Conservation (phyloP, 352 stramenopile species). For the Pythium angustatum region DNA sequence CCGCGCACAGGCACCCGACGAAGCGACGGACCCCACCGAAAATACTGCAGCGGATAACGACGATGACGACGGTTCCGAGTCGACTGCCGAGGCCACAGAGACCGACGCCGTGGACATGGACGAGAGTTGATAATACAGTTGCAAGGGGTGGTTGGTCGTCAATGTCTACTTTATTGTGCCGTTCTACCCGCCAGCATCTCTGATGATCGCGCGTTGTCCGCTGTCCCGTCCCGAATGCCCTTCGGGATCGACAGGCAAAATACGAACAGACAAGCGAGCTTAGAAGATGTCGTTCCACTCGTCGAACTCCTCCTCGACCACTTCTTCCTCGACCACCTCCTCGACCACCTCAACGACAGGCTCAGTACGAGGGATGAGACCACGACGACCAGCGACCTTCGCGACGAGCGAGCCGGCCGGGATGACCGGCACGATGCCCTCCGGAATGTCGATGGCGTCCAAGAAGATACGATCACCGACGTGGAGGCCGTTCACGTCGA, state of each 20-base stretch:
- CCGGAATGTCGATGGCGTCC: conserved; percentile 73
- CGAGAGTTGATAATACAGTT: conserved; percentile 22
- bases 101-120: conserved; percentile 18
- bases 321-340: conserved; percentile 67
- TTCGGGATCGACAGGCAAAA: neutral
- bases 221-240: neutral
- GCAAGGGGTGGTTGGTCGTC: too few species aligned
- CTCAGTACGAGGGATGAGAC: conserved; percentile 78
- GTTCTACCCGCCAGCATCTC: too few species aligned
- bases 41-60: neutral
- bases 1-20: conserved; percentile 18
- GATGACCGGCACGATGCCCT: conserved; percentile 72
- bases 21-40: neutral
- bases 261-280: conserved; percentile 10
- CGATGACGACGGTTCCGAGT: conserved; percentile 4
- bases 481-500: conserved; percentile 87
- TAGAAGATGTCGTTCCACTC: conserved; percentile 91
- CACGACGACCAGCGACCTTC: conserved; percentile 85
- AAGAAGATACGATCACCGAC: conserved; percentile 83
- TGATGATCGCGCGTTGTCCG: too few species aligned
- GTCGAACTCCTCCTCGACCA: conserved; percentile 80
- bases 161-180: conserved; percentile 35
- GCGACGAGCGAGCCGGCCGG: conserved; percentile 66
- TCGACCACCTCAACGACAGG: conserved; percentile 61
- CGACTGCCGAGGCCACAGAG: neutral